Base-by-base conservation (phyloP, 1,284 basidiomycete genomes). In the Melanopsichium pennsylvanicum region DNA sequence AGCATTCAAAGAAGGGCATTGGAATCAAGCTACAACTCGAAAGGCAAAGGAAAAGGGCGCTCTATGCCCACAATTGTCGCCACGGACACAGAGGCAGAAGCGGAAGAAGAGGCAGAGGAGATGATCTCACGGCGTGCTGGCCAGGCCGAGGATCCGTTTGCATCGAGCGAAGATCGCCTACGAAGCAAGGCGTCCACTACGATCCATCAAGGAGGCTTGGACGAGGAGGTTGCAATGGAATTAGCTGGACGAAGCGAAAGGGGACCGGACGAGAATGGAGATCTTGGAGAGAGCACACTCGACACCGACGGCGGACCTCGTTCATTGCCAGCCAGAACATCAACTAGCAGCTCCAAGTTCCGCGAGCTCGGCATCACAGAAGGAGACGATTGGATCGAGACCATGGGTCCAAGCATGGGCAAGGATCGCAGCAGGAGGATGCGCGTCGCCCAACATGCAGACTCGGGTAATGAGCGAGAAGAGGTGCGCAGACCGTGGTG, bases 61-160 rank as follows among this genome's bases (percentile, higher is more conserved):
- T 55, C 55, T 2, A 71, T 70, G 60, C 71, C 71, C 0, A 62
- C 66, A 12, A 73, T 73, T 27, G 68, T 73, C 13, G 59, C 62
- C 2, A 73, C 71, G 9, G 71, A 73, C 35, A 66, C 67, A 1
- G 71, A 70, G 5, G 61, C 67, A 13, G 66, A 69, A 38, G 41
- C 33, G 6, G 59, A 72, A 26, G 45, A 43, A 2, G 55, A 45
- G 15, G 38, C 18, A 15, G 29, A 55, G 5, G 34, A 38, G n/a
- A n/a, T 19, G 16, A 2, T n/a, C 13, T 21, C 22, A 11, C 22
- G 26, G n/a, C 7, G 6, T 10, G n/a, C 21, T 8, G 22, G 31
- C 9, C 16, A 35, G 16, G 34, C 26, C 26, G 21, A 46, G n/a
- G 49, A 60, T 31, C 58, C 64, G 8, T 61, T 68, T 32, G 48